These are phyloP conservation scores for Entomortierella lignicola DNA, from an alignment of 192 early-diverging fungal genomes.

Conservation along the genomic window DNA sequence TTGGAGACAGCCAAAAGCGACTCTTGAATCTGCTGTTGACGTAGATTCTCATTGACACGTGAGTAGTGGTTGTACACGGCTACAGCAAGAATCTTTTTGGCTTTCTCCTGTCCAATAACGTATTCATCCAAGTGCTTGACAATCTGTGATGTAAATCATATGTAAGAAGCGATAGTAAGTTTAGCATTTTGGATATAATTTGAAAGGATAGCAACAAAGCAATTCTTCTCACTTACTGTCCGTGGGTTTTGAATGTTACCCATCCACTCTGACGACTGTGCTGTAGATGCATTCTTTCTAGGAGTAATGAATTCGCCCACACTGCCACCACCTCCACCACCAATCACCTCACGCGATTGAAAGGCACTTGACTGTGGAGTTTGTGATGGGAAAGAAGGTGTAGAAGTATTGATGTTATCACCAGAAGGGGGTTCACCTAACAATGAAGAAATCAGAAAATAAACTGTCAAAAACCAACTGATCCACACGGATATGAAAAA, in stretches of 20 bases:
- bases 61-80: constrained; percentile 91
- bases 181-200: too few species aligned
- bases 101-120: constrained; percentile 86
- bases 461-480: background rate
- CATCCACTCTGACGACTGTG: constrained; percentile 39
- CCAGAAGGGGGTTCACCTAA: constrained; percentile 30
- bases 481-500: too few species aligned
- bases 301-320: background rate
- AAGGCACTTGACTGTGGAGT: constrained; percentile 15
- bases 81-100: constrained; percentile 86
- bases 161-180: background rate
- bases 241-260: constrained; percentile 42
- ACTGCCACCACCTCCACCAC: constrained; percentile 21
- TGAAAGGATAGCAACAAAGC: background rate
- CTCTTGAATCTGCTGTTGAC: constrained; percentile 58
- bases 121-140: constrained; percentile 85
- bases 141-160: constrained; percentile 58
- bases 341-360: constrained; percentile 36
- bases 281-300: constrained; percentile 9
- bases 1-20: constrained; percentile 27
- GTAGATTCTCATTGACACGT: constrained; percentile 76
- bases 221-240: constrained; percentile 12
- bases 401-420: constrained; percentile 15
- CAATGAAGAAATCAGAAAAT: background rate
- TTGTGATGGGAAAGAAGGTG: constrained; percentile 24